These are phyloP conservation scores for Musa troglodytarum DNA, from an alignment of 176 grass and related monocot species.

Conservation along the genomic window DNA sequence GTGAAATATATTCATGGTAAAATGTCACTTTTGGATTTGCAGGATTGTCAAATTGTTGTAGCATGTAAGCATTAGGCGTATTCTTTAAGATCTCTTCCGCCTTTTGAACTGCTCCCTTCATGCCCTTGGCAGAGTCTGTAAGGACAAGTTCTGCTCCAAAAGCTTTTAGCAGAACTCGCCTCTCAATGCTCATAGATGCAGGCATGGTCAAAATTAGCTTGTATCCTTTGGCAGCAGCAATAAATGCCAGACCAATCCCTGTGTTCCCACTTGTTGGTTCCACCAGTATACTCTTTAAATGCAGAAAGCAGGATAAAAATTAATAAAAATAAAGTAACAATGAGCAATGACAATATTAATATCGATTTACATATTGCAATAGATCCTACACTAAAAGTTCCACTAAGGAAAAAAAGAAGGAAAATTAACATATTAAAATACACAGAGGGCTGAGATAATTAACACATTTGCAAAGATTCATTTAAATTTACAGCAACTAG, in stretches of 20 bases:
- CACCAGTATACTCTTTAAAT: slow-evolving; percentile 62
- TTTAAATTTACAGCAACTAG: background rate
- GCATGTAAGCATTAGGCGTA: slow-evolving; percentile 77
- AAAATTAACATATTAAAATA: background rate
- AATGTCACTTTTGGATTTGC: slow-evolving; percentile 77
- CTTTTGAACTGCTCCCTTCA: slow-evolving; percentile 89
- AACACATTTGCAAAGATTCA: background rate
- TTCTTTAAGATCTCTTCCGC: slow-evolving; percentile 84
- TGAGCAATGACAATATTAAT: background rate
- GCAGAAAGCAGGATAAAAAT: background rate
- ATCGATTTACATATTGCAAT: background rate
- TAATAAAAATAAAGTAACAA: background rate
- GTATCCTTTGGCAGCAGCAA: slow-evolving; percentile 88
- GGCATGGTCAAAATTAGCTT: slow-evolving; percentile 94
- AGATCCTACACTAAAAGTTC: background rate
- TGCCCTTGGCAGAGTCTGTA: slow-evolving; percentile 84
- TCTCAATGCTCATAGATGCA: slow-evolving; percentile 93
- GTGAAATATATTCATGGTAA: background rate
- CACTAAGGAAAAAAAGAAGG: background rate
- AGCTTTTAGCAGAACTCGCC: slow-evolving; percentile 79
- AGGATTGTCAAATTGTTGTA: slow-evolving; percentile 94
- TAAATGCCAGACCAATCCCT: slow-evolving; percentile 93
- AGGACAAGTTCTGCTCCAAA: slow-evolving; percentile 91
- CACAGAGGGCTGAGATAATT: background rate
- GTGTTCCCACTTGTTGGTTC: slow-evolving; percentile 96